Evolutionary conservation across 106 monocot genomes (phyloP).

Genomic region (Triglochin maritima): DNA sequence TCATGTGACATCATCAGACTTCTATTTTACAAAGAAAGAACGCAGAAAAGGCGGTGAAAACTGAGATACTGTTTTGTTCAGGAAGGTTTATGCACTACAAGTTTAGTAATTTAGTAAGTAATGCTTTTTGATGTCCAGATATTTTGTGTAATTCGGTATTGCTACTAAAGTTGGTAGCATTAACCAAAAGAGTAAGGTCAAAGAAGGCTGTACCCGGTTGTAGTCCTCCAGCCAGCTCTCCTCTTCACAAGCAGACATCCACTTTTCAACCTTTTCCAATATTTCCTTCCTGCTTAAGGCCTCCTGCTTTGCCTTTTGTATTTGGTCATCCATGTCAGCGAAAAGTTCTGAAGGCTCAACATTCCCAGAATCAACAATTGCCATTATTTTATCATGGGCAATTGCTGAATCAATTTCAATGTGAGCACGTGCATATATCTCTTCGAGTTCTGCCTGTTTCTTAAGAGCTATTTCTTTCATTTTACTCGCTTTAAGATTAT

Average conservation of each 20-base stretch:
- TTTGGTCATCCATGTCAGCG: constrained; percentile 68
- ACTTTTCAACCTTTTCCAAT: constrained; percentile 77
- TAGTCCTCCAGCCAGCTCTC: constrained; percentile 98
- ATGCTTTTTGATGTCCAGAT: too few relatives aligned
- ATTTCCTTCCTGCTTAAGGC: constrained; percentile 72
- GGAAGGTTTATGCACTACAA: too few relatives aligned
- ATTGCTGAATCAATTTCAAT: constrained; percentile 53
- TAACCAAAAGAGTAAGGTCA: not conserved
- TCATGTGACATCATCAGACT: too few relatives aligned
- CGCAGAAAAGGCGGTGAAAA: too few relatives aligned
- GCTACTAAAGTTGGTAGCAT: too few relatives aligned
- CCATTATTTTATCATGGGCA: constrained; percentile 55
- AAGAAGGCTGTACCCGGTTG: constrained; percentile 38
- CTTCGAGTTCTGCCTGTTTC: constrained; percentile 77
- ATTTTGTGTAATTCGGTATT: too few relatives aligned
- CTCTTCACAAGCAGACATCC: constrained; percentile 88
- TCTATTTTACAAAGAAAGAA: too few relatives aligned
- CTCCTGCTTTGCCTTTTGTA: constrained; percentile 64
- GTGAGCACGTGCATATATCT: constrained; percentile 67
- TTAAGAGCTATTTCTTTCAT: constrained; percentile 95
- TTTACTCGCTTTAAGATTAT: constrained; percentile 66
- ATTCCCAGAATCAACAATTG: constrained; percentile 58
- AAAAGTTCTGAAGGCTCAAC: constrained; percentile 73
- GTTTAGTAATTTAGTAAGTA: too few relatives aligned
- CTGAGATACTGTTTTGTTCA: too few relatives aligned